These are phyloP conservation scores for Diplotaxis tenuifolia DNA, from an alignment of 345 rosid genomes.

Conservation along the genomic window DNA sequence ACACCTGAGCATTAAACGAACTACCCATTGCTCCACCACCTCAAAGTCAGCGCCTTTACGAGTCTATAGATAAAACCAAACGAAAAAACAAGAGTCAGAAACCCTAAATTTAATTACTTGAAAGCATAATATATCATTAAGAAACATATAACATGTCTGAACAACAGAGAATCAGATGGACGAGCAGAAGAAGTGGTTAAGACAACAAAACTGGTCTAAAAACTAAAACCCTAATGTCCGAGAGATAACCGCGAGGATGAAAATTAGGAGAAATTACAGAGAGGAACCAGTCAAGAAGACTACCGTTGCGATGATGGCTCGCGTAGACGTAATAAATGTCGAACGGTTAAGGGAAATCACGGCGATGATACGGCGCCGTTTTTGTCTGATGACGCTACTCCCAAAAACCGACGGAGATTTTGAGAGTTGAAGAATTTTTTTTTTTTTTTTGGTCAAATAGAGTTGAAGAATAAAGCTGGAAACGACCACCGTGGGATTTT, in stretches of 20 bases:
- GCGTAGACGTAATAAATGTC: neutral
- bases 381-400: constrained; percentile 1
- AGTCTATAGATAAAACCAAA: constrained; percentile 15
- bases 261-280: neutral
- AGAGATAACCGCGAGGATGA: neutral
- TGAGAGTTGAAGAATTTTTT: constrained; percentile 14
- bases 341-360: neutral
- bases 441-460: no score
- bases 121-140: neutral
- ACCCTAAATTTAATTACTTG: neutral
- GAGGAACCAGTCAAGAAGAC: neutral
- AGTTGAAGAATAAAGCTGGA: constrained; percentile 17
- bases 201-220: constrained; percentile 9
- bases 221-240: constrained; percentile 2
- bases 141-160: neutral
- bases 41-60: constrained; percentile 20
- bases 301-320: constrained; percentile 1
- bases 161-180: neutral
- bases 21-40: constrained; percentile 57
- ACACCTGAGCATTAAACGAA: constrained; percentile 84
- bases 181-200: neutral
- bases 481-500: constrained; percentile 12
- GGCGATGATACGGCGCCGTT: constrained; percentile 12
- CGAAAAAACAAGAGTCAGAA: constrained; percentile 21
- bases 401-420: constrained; percentile 26